A percentile compares a stretch with the other conserved stretches of the same genome.
phyloP scores from a whole-genome alignment of 495 filamentous ascomycete species.

The Xylaria longipes region DNA sequence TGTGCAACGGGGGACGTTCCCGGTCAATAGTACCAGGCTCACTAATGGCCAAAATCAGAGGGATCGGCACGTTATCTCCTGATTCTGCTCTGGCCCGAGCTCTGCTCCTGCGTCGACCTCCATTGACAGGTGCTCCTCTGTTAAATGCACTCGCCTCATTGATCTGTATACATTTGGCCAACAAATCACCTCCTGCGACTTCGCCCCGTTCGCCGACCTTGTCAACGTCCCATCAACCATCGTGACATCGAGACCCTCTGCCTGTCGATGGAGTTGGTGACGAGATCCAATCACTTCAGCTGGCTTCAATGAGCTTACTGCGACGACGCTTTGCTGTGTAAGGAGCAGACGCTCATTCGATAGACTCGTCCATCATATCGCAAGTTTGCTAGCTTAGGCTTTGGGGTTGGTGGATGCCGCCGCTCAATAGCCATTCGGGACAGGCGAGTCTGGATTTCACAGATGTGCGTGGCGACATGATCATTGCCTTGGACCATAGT shows the following conservation, averaged over 20 bases:
- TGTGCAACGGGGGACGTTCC: slow-evolving; percentile 23
- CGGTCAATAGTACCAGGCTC: slow-evolving; percentile 30
- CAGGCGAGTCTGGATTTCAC: slow-evolving; percentile 17
- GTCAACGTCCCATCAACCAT: slow-evolving; percentile 20
- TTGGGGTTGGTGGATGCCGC: slow-evolving; percentile 15
- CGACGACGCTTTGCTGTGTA: slow-evolving; percentile 11
- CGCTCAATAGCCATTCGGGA: slow-evolving; percentile 3
- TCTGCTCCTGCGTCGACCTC: slow-evolving; percentile 18
- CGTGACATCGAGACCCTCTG: slow-evolving; percentile 16
- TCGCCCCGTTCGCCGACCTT: slow-evolving; percentile 26
- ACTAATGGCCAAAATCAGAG: slow-evolving; percentile 23
- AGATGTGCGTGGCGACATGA: slow-evolving; percentile 4
- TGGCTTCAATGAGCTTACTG: slow-evolving; percentile 15
- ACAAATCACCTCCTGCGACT: slow-evolving; percentile 18
- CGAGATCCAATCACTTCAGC: slow-evolving; percentile 14
- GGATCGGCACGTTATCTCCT: slow-evolving; percentile 23
- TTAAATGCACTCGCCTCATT: slow-evolving; percentile 24
- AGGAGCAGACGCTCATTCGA: slow-evolving; percentile 4
- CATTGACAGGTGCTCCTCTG: slow-evolving; percentile 23
- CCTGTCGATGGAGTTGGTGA: slow-evolving; percentile 9
- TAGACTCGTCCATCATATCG: neutral
- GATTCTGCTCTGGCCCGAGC: slow-evolving; percentile 17
- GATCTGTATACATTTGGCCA: slow-evolving; percentile 13
- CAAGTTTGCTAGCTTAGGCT: neutral
- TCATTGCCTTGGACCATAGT: slow-evolving; percentile 10